Percentiles rank a stretch among this genome's conserved stretches.
These are phyloP conservation scores for Amanita muscaria DNA, from an alignment of 768 basidiomycete genomes.

Conservation along the genomic window DNA sequence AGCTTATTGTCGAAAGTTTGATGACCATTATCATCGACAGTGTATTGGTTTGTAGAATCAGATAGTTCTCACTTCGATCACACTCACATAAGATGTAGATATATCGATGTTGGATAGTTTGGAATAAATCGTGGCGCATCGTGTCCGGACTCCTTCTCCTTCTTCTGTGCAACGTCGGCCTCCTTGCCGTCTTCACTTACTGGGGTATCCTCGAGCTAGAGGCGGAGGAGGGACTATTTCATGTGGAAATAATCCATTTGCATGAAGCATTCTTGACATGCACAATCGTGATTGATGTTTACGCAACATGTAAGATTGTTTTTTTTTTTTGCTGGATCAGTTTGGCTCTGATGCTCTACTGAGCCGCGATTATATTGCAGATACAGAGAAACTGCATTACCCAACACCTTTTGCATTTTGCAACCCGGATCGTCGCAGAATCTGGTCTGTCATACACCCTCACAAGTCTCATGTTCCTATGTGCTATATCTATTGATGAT, in stretches of 20 bases:
- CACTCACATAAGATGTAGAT: background rate
- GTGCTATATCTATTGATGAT: background rate
- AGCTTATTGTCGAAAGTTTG: background rate
- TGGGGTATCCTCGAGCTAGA: background rate
- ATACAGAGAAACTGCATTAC: background rate
- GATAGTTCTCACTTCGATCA: background rate
- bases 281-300: conserved; percentile 2
- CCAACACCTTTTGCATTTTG: background rate
- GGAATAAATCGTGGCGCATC: background rate
- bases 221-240: background rate
- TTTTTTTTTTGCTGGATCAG: background rate
- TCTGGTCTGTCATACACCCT: conserved; percentile 5
- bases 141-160: background rate
- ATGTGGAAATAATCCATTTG: background rate
- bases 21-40: background rate
- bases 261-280: background rate
- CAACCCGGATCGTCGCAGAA: background rate
- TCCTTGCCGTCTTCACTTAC: background rate
- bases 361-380: conserved; percentile 3
- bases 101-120: conserved; percentile 4
- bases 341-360: background rate
- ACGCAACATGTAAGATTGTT: conserved; percentile 4
- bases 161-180: background rate
- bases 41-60: background rate
- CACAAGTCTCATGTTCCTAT: background rate